Evolutionary conservation across 2,329 filamentous ascomycete genomes (phyloP), one percentile per base, ranked within the genome.

Genomic region (Emmonsiellopsis sp.): DNA sequence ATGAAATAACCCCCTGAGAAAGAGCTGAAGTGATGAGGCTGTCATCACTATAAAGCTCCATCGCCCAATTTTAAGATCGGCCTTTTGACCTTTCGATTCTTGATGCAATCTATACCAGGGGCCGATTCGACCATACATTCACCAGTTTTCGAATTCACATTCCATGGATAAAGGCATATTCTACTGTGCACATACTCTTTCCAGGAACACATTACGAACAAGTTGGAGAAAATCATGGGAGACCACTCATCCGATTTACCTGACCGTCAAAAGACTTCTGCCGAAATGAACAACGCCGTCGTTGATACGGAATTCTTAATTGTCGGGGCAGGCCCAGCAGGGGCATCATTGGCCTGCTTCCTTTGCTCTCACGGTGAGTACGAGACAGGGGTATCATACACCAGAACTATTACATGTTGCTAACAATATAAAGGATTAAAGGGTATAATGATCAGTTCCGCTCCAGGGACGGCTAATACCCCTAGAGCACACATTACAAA

Each of bases 401-500:
- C n/a, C n/a, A n/a, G n/a, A 20, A 5, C 26, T 3, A 10, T 15
- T 26, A 11, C 16, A 43, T 43, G 15, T 11, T 7, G 10, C 16
- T 43, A 43, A 43, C 41, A 43, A 26, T 4, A 11, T 15, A 42
- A 45, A 77, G 76, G 72, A 1, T 63, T 79, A 3, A 76, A 67
- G 32, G 81, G 81, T 0, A 71, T 83, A 44, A 74, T 83, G 57
- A 70, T 84, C 50, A 73, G 74, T 6, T 62, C 71, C 1, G 73
- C 75, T 0, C 64, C 77, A 0, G 73, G 74, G 3, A 80, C 76
- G 1, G 78, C 80, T 1, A 69, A 78, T 54, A 82, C 79, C 1
- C 81, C 81, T 1, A 69, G 81, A 30, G 81, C 80, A 0, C 81
- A 84, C 61, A 80, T 83, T 53, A 82, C 77, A 43, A 84, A 83